These are phyloP conservation scores for Amyloporia xantha DNA, from an alignment of 768 basidiomycete species.

Conservation along the genomic window DNA sequence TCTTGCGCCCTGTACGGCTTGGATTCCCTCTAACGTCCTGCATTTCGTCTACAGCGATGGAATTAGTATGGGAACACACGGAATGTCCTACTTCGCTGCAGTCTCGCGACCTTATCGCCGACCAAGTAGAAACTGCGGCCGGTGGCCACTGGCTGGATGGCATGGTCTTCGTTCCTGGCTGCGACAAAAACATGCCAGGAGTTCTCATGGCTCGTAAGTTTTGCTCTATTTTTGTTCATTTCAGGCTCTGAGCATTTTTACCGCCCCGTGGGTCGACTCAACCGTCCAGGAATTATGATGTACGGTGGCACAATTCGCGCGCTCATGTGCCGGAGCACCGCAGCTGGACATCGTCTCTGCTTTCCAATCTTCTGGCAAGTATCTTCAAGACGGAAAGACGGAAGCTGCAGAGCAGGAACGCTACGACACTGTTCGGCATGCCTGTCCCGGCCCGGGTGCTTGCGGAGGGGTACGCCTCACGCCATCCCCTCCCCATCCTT, in stretches of 20 bases:
- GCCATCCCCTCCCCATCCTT: not conserved
- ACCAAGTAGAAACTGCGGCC: slow-evolving; percentile 92
- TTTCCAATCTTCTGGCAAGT: slow-evolving; percentile 97
- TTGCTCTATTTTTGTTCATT: not conserved
- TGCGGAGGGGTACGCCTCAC: slow-evolving; percentile 74
- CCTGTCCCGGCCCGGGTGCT: slow-evolving; percentile 96
- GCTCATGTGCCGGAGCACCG: slow-evolving; percentile 82
- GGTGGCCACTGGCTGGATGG: slow-evolving; percentile 98
- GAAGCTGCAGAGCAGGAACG: slow-evolving; percentile 75
- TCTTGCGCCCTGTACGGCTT: not conserved
- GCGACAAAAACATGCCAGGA: slow-evolving; percentile 99
- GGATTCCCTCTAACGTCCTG: too few species aligned
- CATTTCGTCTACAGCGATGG: slow-evolving; percentile 59
- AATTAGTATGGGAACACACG: slow-evolving; percentile 94
- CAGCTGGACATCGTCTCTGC: slow-evolving; percentile 94
- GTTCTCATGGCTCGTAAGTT: slow-evolving; percentile 87
- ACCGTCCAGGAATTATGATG: slow-evolving; percentile 95
- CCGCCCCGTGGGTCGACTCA: slow-evolving; percentile 71
- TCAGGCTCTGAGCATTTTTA: not conserved
- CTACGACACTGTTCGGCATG: slow-evolving; percentile 82
- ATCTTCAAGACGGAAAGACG: slow-evolving; percentile 84
- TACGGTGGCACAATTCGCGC: slow-evolving; percentile 95
- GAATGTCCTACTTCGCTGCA: slow-evolving; percentile 96
- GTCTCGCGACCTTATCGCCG: slow-evolving; percentile 95
- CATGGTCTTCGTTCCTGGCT: slow-evolving; percentile 95